Base-by-base conservation (phyloP, 2,329 filamentous ascomycete species). In the Ophiostoma novo-ulmi region DNA sequence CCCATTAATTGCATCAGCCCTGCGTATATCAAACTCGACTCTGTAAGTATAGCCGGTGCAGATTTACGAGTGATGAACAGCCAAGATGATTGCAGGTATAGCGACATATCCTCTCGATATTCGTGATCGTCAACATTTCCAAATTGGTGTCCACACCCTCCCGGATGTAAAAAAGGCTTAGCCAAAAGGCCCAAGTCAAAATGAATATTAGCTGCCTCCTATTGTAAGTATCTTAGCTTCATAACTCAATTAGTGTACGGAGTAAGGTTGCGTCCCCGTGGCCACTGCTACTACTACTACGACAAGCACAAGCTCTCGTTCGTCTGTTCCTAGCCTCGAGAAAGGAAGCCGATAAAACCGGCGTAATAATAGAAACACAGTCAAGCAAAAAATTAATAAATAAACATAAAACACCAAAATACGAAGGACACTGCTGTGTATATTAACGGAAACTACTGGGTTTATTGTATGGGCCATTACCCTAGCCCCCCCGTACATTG, bases 281-380 rank as follows among this genome's bases (percentile, higher is more conserved):
- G 44, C 20, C 17, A 26, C 52, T 58, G 52, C 52, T 58, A 26
- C n/a, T 58, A 5, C 11, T 58, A 5, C 52, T 58, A 35, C 22
- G 55, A 61, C 22, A 61, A 55, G 52, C 13, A 61, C 55, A 35
- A 11, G 26, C 14, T 26, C 10, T 22, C 52, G 14, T 26, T 58
- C 52, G n/a, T 58, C 52, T 26, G 13, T 63, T 35, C 26, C 26
- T 35, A 35, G 14, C 58, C 58, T n/a, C 26, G 58, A 58, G 22
- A 69, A 63, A 26, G 31, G 22, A 41, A 52, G 70, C 68, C 58
- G 69, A 48, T 66, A 52, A 39, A 63, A 8, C 61, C 67, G 68
- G 58, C 26, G 13, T 63, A 67, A 68, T 68, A 55, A 67, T 55
- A 44, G 26, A 22, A 66, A 14, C 22, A 61, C 14, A 22, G 17